Percentiles rank a stretch among this genome's conserved stretches.
Conservation (phyloP, 2,329 filamentous ascomycete species). For the Emericellopsis atlantica region DNA sequence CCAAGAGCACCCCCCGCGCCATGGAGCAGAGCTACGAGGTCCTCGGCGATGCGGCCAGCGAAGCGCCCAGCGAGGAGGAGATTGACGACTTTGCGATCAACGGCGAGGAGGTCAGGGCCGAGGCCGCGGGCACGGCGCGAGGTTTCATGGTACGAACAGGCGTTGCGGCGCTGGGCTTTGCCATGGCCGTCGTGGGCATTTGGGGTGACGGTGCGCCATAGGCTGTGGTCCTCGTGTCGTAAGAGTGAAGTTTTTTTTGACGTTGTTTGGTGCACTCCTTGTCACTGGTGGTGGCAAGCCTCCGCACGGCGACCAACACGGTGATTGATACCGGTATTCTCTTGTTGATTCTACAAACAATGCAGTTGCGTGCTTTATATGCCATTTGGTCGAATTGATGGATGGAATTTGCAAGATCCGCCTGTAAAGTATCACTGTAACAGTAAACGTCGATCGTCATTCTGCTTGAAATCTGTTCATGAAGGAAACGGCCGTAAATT, state of each 20-base stretch:
- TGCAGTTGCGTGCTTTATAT: no score
- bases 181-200: conserved; percentile 50
- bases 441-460: no score
- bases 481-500: no score
- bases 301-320: no score
- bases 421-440: no score
- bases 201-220: conserved; percentile 47
- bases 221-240: conserved; percentile 19
- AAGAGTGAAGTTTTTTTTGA: conserved; percentile 2
- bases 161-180: conserved; percentile 42
- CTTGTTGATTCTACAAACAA: no score
- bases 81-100: conserved; percentile 27
- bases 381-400: no score
- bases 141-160: conserved; percentile 41
- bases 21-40: conserved; percentile 65
- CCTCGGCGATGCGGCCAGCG: conserved; percentile 39
- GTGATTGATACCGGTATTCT: no score
- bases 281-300: no score
- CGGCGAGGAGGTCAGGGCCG: conserved; percentile 47
- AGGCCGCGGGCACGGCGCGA: conserved; percentile 41
- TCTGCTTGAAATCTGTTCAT: no score
- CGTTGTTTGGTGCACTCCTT: not conserved
- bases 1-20: conserved; percentile 10
- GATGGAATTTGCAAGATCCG: no score
- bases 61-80: conserved; percentile 33